A percentile compares a stretch with the other conserved stretches of the same genome.
Conservation (phyloP, 2,329 filamentous ascomycete genomes). For the Hymenoscyphus fructigenus region DNA sequence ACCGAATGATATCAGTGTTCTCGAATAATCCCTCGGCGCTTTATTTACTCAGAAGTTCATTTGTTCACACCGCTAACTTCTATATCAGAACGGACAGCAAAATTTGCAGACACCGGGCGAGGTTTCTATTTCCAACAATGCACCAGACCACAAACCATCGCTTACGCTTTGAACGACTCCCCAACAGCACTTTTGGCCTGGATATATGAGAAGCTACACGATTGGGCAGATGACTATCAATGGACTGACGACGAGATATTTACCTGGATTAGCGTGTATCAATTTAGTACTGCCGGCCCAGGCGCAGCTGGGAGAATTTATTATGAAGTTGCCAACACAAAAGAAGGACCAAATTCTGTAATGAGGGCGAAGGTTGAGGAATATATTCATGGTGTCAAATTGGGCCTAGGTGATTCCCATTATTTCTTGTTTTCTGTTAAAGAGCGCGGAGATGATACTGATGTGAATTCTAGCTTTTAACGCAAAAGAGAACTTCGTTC, state of each 20-base stretch:
- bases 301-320: constrained; percentile 69
- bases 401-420: constrained; percentile 44
- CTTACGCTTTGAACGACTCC: constrained; percentile 66
- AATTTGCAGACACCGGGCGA: constrained; percentile 55
- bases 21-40: no score
- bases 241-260: constrained; percentile 77
- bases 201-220: constrained; percentile 79
- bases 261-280: constrained; percentile 73
- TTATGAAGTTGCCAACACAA: constrained; percentile 59
- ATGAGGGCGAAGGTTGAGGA: constrained; percentile 31
- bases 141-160: constrained; percentile 72
- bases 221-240: constrained; percentile 70
- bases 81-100: constrained; percentile 45
- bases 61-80: no score
- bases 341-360: constrained; percentile 17
- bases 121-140: constrained; percentile 61
- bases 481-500: constrained; percentile 55
- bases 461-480: constrained; percentile 45
- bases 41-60: no score
- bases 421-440: no score
- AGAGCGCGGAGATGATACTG: no score
- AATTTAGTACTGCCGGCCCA: constrained; percentile 67
- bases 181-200: constrained; percentile 71
- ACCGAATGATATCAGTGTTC: no score
- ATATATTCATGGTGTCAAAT: constrained; percentile 37